Evolutionary conservation across 257 asterid species (phyloP).

Genomic region (Catharanthus roseus): DNA sequence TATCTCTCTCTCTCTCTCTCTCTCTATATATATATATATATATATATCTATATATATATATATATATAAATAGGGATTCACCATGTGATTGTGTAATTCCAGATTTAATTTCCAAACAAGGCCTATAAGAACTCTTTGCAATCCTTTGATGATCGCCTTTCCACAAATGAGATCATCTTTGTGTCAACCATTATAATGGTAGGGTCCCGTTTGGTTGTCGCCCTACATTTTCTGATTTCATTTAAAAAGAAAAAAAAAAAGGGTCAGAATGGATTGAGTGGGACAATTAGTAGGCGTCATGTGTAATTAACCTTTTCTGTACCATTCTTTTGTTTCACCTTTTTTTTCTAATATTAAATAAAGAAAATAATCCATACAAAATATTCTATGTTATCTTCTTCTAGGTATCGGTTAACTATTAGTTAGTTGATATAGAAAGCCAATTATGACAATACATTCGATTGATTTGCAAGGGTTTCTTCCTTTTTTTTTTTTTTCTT

Average conservation of each 20-base stretch:
- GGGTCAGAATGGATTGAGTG: constrained; percentile 23
- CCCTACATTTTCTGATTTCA: constrained; percentile 7
- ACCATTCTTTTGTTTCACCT: constrained; percentile 3
- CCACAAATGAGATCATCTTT: constrained; percentile 22
- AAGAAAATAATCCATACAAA: constrained; percentile 4
- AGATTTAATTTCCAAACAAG: neutral
- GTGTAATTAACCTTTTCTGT: constrained; percentile 8
- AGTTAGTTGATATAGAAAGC: constrained; percentile 19
- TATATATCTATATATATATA: neutral
- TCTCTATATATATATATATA: too few relatives aligned
- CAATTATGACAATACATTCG: too few relatives aligned
- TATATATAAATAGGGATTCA: neutral
- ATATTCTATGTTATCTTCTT: constrained; percentile 55
- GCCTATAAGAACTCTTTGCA: constrained; percentile 13
- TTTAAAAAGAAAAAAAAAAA: too few relatives aligned
- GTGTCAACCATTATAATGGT: constrained; percentile 23
- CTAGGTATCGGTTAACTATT: constrained; percentile 18
- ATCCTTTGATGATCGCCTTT: constrained; percentile 24
- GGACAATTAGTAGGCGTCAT: constrained; percentile 20
- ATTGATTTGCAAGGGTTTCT: too few relatives aligned
- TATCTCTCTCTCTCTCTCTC: too few relatives aligned
- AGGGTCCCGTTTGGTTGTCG: constrained; percentile 21
- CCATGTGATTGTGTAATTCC: constrained; percentile 9
- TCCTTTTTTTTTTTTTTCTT: too few relatives aligned
- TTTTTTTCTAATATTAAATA: neutral